Percentiles rank a stretch among this genome's conserved stretches.
Evolutionary conservation across 2,329 filamentous ascomycete genomes (phyloP).

Genomic region (Magnaporthiopsis poae): DNA sequence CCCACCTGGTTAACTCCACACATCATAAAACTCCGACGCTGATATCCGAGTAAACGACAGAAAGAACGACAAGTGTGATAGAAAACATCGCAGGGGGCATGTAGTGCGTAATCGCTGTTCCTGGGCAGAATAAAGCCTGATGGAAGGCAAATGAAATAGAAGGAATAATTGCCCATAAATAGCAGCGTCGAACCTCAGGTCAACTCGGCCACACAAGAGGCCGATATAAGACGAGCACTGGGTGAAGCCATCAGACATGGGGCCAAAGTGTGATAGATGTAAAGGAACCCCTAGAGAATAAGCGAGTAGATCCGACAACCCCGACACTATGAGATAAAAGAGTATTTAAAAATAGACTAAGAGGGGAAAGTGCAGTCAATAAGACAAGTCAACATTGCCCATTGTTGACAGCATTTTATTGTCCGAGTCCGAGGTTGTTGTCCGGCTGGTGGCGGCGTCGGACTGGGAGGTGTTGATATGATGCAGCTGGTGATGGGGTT

Average conservation of each 20-base stretch:
- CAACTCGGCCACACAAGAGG: too few relatives aligned
- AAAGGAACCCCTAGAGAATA: too few relatives aligned
- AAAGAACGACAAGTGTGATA: background rate
- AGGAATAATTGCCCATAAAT: too few relatives aligned
- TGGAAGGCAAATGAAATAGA: too few relatives aligned
- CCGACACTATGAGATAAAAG: background rate
- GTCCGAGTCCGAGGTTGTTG: constrained; percentile 10
- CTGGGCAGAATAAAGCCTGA: too few relatives aligned
- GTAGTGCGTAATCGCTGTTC: too few relatives aligned
- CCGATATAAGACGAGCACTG: too few relatives aligned
- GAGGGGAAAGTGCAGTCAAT: constrained; percentile 11
- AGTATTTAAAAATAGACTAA: background rate
- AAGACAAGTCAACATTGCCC: constrained; percentile 16
- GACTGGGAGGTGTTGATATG: constrained; percentile 11
- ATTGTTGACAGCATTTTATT: constrained; percentile 15
- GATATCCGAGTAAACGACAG: constrained; percentile 10
- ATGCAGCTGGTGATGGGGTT: constrained; percentile 14
- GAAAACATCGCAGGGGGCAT: too few relatives aligned
- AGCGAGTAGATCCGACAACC: too few relatives aligned
- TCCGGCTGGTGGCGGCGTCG: constrained; percentile 10
- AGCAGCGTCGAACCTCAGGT: too few relatives aligned
- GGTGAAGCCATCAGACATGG: background rate
- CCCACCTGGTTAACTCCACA: constrained; percentile 4
- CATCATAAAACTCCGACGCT: constrained; percentile 17
- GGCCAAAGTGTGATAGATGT: constrained; percentile 1